A percentile compares a stretch with the other conserved stretches of the same genome.
Evolutionary conservation across 2,329 filamentous ascomycete species (phyloP).

Genomic region (Beauveria bassiana): DNA sequence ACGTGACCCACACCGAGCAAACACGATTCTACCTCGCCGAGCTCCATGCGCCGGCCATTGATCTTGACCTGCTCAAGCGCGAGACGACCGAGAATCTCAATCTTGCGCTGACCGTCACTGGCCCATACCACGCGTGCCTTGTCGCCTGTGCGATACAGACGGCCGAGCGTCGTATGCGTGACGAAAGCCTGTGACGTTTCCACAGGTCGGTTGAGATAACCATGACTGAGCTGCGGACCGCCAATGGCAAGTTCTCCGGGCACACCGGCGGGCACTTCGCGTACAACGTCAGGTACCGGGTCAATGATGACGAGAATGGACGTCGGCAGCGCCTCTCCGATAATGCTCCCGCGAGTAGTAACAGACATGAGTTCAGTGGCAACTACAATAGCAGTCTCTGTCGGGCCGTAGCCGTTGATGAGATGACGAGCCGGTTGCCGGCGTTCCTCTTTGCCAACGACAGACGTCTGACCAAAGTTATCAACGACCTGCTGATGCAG

Average conservation of each 20-base stretch:
- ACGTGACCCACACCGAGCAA: conserved; percentile 13
- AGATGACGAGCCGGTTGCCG: background rate
- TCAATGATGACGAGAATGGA: background rate
- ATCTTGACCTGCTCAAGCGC: conserved; percentile 2
- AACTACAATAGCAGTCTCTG: background rate
- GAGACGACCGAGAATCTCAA: conserved; percentile 1
- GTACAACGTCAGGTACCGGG: background rate
- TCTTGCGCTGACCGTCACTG: background rate
- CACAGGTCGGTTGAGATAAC: background rate
- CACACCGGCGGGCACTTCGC: background rate
- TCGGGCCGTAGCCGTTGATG: conserved; percentile 6
- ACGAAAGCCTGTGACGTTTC: background rate
- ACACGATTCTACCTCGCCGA: background rate
- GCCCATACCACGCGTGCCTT: background rate
- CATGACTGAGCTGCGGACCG: conserved; percentile 7
- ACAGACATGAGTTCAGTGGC: background rate
- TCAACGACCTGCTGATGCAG: background rate
- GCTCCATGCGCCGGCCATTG: conserved; percentile 2
- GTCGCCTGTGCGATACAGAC: conserved; percentile 3
- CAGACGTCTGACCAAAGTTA: background rate
- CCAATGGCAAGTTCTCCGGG: conserved; percentile 19
- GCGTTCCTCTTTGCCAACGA: background rate
- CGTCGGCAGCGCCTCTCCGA: background rate
- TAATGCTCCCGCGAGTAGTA: background rate
- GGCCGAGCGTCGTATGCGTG: background rate